Conservation (phyloP, 2,329 filamentous ascomycete genomes). For the Tolypocladium pustulatum region DNA sequence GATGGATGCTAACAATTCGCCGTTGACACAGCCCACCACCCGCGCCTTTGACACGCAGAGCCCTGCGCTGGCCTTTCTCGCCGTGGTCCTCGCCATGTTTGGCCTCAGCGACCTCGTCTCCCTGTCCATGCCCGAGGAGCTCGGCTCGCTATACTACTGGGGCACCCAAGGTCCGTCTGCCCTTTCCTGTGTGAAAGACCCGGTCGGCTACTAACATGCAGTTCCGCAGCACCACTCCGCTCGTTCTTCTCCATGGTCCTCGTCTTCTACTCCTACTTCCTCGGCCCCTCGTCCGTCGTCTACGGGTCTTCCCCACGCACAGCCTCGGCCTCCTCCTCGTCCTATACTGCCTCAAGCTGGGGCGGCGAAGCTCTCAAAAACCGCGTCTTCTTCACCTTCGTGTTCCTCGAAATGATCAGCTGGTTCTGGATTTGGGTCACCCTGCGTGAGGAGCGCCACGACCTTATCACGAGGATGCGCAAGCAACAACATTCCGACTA, state of each 20-base stretch:
- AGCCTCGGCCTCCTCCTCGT: slow-evolving; percentile 20
- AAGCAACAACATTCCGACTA: slow-evolving; percentile 1
- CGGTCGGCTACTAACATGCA: slow-evolving; percentile 3
- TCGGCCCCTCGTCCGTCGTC: slow-evolving; percentile 40
- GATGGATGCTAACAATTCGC: background rate
- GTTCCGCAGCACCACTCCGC: slow-evolving; percentile 48
- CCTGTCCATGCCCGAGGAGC: slow-evolving; percentile 57
- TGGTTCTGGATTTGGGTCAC: slow-evolving; percentile 84
- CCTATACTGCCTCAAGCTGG: slow-evolving; percentile 28
- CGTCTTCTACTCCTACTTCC: slow-evolving; percentile 55
- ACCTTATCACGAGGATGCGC: slow-evolving; percentile 27
- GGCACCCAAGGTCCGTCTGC: slow-evolving; percentile 48
- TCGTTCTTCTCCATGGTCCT: slow-evolving; percentile 51
- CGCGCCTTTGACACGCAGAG: slow-evolving; percentile 58
- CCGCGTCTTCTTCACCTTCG: slow-evolving; percentile 73
- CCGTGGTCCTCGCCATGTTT: slow-evolving; percentile 52
- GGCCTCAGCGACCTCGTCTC: slow-evolving; percentile 56
- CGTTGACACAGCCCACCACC: slow-evolving; percentile 43
- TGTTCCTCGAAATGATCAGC: slow-evolving; percentile 69
- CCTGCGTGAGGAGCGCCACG: slow-evolving; percentile 52
- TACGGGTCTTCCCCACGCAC: slow-evolving; percentile 20
- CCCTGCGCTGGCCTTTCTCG: slow-evolving; percentile 63
- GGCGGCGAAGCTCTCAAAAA: slow-evolving; percentile 67
- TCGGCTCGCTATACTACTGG: slow-evolving; percentile 54
- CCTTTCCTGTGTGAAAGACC: background rate